Base-by-base conservation (phyloP, 345 rosid genomes). In the Brassica cretica region DNA sequence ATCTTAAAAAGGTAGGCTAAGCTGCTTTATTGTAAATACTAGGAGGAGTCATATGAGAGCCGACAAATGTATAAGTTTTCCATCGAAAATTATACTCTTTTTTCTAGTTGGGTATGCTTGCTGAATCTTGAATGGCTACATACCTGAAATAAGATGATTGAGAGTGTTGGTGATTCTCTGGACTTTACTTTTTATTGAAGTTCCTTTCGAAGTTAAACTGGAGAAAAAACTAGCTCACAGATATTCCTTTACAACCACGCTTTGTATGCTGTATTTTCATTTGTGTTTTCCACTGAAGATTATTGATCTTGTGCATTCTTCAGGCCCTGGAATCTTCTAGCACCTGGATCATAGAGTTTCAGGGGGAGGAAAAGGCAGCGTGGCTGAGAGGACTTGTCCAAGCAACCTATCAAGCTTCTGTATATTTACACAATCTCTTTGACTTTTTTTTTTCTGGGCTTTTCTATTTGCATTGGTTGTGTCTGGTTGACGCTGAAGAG, bases 321-420 rank as follows among this genome's bases (percentile, higher is more conserved):
- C 86, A 95, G 99, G 98, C 94, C 59, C 74, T 95, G 84, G 99
- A 95, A 85, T 86, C 92, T 61, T 90, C 98, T 78, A 87, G 89
- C 82, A 95, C 97, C 68, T 93, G 94, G 98, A 87, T 95, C 68
- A 84, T 95, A 72, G 97, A 89, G 80, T 91, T 93, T 83, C 87
- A 70, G 64, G 83, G 86, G 81, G 91, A 88, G 79, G 94, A 90
- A 70, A 95, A 93, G 85, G 80, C 81, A 18, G 84, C 83, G 68
- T 95, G 99, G 99, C 80, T 89, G 80, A 95, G 88, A 81, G 90
- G 88, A 83, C 98, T 95, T 72, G 68, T 87, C 64, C 97, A 83
- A 84, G 92, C 99, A 72, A 95, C 92, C 35, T 95, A 93, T 84
- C 93, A 86, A 86, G 96, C 99, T 85, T 95, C 99, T 76, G 99